These are phyloP conservation scores for Pythium aphanidermatum DNA, from an alignment of 352 stramenopile species.

Conservation along the genomic window DNA sequence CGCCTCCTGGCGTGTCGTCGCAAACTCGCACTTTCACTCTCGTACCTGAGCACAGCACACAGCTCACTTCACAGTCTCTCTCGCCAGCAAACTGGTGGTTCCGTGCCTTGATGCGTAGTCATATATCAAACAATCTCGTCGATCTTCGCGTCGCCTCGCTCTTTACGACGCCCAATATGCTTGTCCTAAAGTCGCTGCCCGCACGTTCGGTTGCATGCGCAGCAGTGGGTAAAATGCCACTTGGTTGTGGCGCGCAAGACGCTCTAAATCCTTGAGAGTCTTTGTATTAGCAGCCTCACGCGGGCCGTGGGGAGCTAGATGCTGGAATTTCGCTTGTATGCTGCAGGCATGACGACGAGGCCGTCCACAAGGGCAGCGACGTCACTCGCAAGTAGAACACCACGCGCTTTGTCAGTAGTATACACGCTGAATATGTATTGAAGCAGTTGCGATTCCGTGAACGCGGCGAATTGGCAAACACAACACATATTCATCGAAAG, in stretches of 20 bases:
- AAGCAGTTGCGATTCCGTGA: slow-evolving; percentile 61
- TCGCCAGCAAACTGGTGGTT: background rate
- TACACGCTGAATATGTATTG: slow-evolving; percentile 70
- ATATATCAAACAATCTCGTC: background rate
- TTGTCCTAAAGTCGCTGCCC: background rate
- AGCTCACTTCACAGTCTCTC: no score
- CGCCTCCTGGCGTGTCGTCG: no score
- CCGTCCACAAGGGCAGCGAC: no score
- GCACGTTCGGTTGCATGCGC: slow-evolving; percentile 1
- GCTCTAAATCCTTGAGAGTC: no score
- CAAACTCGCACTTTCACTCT: background rate
- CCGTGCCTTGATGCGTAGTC: background rate
- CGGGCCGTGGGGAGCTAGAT: no score
- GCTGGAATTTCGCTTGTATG: no score
- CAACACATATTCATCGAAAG: slow-evolving; percentile 56
- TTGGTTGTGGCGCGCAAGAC: slow-evolving; percentile 1
- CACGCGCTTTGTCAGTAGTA: slow-evolving; percentile 47
- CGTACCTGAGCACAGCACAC: background rate
- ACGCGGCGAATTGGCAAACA: slow-evolving; percentile 47
- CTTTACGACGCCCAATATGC: background rate
- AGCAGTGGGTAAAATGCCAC: slow-evolving; percentile 4
- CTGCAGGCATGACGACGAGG: no score
- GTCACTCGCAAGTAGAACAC: no score
- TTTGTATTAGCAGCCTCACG: no score
- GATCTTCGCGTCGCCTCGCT: background rate